Conservation (phyloP, 768 basidiomycete genomes). For the Russula earlei region DNA sequence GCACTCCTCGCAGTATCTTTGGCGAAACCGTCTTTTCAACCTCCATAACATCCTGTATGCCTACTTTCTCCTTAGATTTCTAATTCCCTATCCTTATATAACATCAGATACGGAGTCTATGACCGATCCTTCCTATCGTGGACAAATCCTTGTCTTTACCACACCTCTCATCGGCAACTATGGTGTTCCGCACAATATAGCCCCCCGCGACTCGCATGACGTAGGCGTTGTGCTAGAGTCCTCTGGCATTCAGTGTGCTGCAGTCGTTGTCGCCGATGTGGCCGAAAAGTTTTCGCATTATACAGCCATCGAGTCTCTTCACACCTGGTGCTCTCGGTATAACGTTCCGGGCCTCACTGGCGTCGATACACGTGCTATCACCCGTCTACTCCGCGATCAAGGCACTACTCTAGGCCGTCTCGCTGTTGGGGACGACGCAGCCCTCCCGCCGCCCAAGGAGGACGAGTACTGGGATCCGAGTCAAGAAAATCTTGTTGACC, state of each 20-base stretch:
- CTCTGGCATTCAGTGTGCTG: slow-evolving; percentile 80
- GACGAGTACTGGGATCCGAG: slow-evolving; percentile 93
- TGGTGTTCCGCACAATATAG: slow-evolving; percentile 79
- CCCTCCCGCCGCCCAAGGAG: slow-evolving; percentile 45
- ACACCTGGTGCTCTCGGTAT: slow-evolving; percentile 87
- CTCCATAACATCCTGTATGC: slow-evolving; percentile 85
- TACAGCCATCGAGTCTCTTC: slow-evolving; percentile 84
- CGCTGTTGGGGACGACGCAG: slow-evolving; percentile 67
- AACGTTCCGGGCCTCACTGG: slow-evolving; percentile 91
- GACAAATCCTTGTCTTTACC: slow-evolving; percentile 97
- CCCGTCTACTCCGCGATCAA: slow-evolving; percentile 85
- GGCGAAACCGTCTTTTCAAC: slow-evolving; percentile 99
- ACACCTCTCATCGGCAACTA: slow-evolving; percentile 98
- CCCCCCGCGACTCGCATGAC: slow-evolving; percentile 61
- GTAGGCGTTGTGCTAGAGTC: slow-evolving; percentile 90
- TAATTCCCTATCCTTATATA: slow-evolving; percentile 9
- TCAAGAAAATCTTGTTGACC: slow-evolving; percentile 85
- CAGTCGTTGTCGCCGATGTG: slow-evolving; percentile 87
- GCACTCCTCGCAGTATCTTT: slow-evolving; percentile 75
- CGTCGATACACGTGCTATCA: slow-evolving; percentile 96
- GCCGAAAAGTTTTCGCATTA: slow-evolving; percentile 95
- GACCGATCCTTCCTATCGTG: slow-evolving; percentile 98
- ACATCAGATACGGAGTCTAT: slow-evolving; percentile 93
- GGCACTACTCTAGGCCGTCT: slow-evolving; percentile 93
- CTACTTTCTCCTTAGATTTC: background rate